These are phyloP conservation scores for Pulveroboletus frians DNA, from an alignment of 768 basidiomycete genomes.

Conservation along the genomic window DNA sequence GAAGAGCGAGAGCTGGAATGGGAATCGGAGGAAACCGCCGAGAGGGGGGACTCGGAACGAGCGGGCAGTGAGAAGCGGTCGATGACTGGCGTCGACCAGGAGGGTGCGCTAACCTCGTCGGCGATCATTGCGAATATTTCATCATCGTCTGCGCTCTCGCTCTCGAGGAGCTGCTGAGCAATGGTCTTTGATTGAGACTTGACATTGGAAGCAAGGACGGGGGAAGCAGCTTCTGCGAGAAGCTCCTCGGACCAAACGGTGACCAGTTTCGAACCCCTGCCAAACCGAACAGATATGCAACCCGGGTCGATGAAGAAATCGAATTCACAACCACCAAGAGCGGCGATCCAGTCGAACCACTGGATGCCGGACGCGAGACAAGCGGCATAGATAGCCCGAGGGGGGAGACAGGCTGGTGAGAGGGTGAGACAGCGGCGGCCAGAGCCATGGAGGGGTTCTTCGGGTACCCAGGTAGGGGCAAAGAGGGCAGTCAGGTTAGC, in stretches of 20 bases:
- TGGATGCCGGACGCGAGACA: conserved; percentile 66
- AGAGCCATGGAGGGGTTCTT: conserved; percentile 62
- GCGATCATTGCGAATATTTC: conserved; percentile 71
- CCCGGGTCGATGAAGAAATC: conserved; percentile 82
- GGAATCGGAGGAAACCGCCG: conserved; percentile 48
- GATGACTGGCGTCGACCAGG: conserved; percentile 63
- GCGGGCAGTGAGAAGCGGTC: conserved; percentile 51
- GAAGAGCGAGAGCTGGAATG: conserved; percentile 58
- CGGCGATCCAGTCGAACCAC: conserved; percentile 77
- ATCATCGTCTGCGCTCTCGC: conserved; percentile 68
- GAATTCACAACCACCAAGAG: conserved; percentile 65
- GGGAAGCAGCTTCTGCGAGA: conserved; percentile 24
- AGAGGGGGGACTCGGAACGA: conserved; percentile 56
- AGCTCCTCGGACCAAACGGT: conserved; percentile 66
- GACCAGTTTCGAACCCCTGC: conserved; percentile 41
- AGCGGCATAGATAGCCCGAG: conserved; percentile 64
- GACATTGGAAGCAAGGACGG: conserved; percentile 16
- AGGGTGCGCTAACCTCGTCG: conserved; percentile 61
- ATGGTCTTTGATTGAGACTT: conserved; percentile 48
- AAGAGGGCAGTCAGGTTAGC: conserved; percentile 68
- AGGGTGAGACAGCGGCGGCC: conserved; percentile 72
- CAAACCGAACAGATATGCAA: conserved; percentile 63
- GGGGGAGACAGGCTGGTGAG: conserved; percentile 63
- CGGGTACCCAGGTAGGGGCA: conserved; percentile 59
- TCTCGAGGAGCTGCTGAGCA: conserved; percentile 68